phyloP scores from a whole-genome alignment of 257 asterid species.

The Fraxinus americana region DNA sequence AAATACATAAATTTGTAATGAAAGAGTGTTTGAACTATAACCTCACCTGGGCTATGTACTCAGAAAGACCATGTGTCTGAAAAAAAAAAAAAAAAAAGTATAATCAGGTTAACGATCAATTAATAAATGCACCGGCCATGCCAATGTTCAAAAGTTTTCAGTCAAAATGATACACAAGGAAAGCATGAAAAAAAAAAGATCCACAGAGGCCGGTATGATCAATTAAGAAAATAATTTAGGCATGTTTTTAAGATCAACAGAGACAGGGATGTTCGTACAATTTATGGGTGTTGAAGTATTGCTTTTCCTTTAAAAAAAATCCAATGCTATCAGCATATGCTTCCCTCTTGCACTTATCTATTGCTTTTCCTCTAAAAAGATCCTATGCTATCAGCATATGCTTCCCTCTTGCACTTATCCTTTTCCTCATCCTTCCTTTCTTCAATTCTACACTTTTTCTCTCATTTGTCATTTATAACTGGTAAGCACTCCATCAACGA shows the following conservation, averaged over 20 bases:
- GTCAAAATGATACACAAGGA: constrained; percentile 10
- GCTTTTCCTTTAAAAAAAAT: background rate
- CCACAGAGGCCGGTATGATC: background rate
- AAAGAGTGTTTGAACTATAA: constrained; percentile 15
- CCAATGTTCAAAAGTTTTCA: background rate
- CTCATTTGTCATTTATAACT: background rate
- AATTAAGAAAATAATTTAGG: background rate
- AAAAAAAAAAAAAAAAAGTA: constrained; percentile 31
- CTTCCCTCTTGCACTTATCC: background rate
- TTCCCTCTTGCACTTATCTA: too few species aligned
- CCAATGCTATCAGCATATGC: too few species aligned
- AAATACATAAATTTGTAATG: background rate
- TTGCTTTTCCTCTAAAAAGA: too few species aligned
- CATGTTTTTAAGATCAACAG: background rate
- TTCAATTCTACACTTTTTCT: background rate
- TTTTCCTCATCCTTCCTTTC: background rate
- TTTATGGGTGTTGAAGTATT: background rate
- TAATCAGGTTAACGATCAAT: constrained; percentile 20
- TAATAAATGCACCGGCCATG: constrained; percentile 2
- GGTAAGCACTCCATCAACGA: background rate
- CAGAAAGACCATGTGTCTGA: constrained; percentile 93
- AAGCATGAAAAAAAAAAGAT: background rate
- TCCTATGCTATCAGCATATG: too few species aligned
- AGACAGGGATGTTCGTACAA: background rate
- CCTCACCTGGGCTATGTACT: constrained; percentile 94